Conservation (phyloP, 768 basidiomycete genomes). For the Lactifluus subvellereus region DNA sequence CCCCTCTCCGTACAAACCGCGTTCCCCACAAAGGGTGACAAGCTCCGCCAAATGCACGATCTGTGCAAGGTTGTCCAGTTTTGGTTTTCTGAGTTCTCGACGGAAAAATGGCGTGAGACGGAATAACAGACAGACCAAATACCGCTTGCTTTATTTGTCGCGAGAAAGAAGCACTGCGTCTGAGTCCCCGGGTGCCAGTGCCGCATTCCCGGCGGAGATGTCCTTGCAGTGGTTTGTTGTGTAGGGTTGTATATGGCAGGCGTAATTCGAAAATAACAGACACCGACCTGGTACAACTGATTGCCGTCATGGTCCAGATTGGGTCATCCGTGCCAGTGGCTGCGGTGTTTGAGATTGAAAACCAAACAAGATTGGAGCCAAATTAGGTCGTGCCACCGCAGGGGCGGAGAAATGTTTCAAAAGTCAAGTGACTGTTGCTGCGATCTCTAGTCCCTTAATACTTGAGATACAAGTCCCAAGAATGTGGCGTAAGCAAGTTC, state of each 20-base stretch:
- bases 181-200: not conserved
- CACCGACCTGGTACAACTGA: not conserved
- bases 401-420: not conserved
- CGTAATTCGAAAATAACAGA: constrained; percentile 5
- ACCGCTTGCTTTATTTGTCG: not conserved
- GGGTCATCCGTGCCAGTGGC: not conserved
- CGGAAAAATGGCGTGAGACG: not conserved
- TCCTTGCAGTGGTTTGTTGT: not conserved
- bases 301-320: constrained; percentile 15
- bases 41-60: not conserved
- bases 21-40: not conserved
- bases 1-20: not conserved
- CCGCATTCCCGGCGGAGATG: not conserved
- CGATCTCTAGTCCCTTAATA: constrained; percentile 17
- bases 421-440: constrained; percentile 13
- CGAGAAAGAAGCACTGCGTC: not conserved
- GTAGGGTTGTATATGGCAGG: constrained; percentile 5
- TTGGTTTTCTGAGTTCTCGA: constrained; percentile 1
- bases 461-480: constrained; percentile 7
- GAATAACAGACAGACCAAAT: not conserved
- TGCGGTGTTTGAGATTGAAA: constrained; percentile 1
- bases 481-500: constrained; percentile 9
- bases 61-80: not conserved
- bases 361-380: constrained; percentile 9
- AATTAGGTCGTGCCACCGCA: constrained; percentile 4